Conservation (phyloP, 1,284 basidiomycete genomes). For the Lentinula novae-zelandiae region DNA sequence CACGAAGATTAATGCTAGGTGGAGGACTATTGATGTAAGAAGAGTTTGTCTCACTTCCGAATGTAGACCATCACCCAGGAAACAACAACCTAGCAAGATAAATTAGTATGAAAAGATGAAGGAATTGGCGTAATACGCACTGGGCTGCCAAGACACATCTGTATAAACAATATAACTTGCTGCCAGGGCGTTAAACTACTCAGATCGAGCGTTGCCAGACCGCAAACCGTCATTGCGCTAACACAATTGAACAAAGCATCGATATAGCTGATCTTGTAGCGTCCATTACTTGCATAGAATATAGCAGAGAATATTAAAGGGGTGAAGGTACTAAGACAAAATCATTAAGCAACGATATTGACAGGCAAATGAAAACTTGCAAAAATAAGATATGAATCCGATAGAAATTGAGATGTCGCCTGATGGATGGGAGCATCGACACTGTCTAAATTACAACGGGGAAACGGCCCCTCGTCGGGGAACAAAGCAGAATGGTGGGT, state of each 20-base stretch:
- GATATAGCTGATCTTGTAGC: slow-evolving; percentile 59
- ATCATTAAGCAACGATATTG: neutral
- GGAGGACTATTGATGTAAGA: too few relatives aligned
- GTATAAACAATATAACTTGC: slow-evolving; percentile 69
- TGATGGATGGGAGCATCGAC: slow-evolving; percentile 26
- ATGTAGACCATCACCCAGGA: slow-evolving; percentile 73
- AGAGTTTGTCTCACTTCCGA: slow-evolving; percentile 43
- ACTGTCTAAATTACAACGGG: neutral
- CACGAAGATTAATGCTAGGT: neutral
- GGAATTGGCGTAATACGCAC: slow-evolving; percentile 37
- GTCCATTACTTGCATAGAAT: slow-evolving; percentile 73
- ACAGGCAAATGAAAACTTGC: slow-evolving; percentile 29
- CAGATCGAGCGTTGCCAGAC: slow-evolving; percentile 71
- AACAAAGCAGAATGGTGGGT: slow-evolving; percentile 10
- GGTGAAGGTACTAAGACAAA: slow-evolving; percentile 58
- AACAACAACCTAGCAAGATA: slow-evolving; percentile 50
- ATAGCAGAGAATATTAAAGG: slow-evolving; percentile 73
- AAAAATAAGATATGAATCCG: slow-evolving; percentile 56
- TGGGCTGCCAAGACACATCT: slow-evolving; percentile 71
- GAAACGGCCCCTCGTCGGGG: neutral
- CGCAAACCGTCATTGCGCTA: slow-evolving; percentile 78
- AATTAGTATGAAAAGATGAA: neutral
- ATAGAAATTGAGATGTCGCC: slow-evolving; percentile 65
- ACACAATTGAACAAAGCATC: slow-evolving; percentile 76
- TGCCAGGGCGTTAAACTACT: slow-evolving; percentile 74